phyloP scores from a whole-genome alignment of 2,329 filamentous ascomycete species.

The Talaromyces verruculosus region DNA sequence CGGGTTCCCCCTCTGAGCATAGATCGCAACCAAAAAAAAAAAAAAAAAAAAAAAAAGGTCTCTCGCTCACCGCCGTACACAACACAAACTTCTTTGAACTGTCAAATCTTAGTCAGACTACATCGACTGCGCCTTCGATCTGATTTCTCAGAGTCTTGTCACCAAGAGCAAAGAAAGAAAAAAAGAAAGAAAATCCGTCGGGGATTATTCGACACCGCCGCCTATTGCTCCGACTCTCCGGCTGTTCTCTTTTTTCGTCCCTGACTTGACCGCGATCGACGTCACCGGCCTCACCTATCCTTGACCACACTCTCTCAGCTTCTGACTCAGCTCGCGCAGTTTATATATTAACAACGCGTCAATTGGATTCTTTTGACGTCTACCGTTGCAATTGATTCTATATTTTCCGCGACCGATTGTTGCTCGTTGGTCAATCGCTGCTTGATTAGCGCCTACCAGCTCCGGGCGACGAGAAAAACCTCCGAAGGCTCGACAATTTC shows the following conservation, averaged over 20 bases:
- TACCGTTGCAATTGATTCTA: conserved; percentile 3
- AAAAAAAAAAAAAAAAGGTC: conserved; percentile 12
- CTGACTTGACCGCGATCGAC: conserved; percentile 13
- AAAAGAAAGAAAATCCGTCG: neutral
- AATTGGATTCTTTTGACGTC: neutral
- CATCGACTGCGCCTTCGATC: conserved; percentile 3
- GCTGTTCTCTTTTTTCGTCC: neutral
- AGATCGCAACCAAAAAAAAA: neutral
- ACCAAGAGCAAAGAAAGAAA: neutral
- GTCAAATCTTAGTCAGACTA: conserved; percentile 6
- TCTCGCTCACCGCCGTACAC: conserved; percentile 15
- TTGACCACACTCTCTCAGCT: neutral
- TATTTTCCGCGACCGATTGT: neutral
- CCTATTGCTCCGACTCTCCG: neutral
- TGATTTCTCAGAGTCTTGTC: neutral
- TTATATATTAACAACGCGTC: neutral
- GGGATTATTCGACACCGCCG: conserved; percentile 3
- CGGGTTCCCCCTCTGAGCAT: conserved; percentile 1
- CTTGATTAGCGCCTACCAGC: conserved; percentile 5
- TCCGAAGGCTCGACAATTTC: neutral
- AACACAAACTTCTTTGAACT: neutral
- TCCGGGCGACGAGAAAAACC: neutral
- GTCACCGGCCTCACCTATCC: conserved; percentile 8
- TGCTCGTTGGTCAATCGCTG: conserved; percentile 8
- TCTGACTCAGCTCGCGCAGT: neutral